Percentiles rank a stretch among this genome's conserved stretches.
These are phyloP conservation scores for Mucor circinelloides DNA, from an alignment of 371 early-diverging fungal species.

Conservation along the genomic window DNA sequence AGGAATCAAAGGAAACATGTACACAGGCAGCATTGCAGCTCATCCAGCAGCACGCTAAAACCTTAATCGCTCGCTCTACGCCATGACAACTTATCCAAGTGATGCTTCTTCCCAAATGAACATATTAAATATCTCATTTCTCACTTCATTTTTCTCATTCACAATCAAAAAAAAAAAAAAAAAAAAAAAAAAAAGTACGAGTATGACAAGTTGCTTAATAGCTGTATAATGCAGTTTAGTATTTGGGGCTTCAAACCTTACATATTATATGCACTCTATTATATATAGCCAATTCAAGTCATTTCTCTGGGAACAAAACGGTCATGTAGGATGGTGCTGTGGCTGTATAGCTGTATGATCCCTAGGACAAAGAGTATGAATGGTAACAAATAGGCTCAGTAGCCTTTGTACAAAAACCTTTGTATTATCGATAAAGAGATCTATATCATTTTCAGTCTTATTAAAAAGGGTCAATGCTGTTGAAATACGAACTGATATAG, in stretches of 20 bases:
- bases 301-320: not conserved
- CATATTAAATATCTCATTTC: not conserved
- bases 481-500: constrained; percentile 25
- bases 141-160: not conserved
- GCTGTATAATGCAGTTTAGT: constrained; percentile 5
- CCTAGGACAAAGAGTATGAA: too few species aligned
- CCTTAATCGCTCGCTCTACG: not conserved
- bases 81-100: too few species aligned
- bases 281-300: not conserved
- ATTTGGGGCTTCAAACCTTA: constrained; percentile 3
- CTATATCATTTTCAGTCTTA: not conserved
- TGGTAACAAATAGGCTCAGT: too few species aligned
- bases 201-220: not conserved
- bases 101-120: not conserved
- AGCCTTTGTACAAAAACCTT: not conserved
- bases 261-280: not conserved
- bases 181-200: too few species aligned
- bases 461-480: constrained; percentile 10
- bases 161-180: not conserved
- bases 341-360: not conserved
- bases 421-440: not conserved
- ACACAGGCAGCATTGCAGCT: not conserved
- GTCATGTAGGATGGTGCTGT: constrained; percentile 10
- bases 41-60: not conserved
- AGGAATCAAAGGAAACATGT: constrained; percentile 2